Base-by-base conservation (phyloP, 805 yeast genomes). In the Saturnispora galanensis region DNA sequence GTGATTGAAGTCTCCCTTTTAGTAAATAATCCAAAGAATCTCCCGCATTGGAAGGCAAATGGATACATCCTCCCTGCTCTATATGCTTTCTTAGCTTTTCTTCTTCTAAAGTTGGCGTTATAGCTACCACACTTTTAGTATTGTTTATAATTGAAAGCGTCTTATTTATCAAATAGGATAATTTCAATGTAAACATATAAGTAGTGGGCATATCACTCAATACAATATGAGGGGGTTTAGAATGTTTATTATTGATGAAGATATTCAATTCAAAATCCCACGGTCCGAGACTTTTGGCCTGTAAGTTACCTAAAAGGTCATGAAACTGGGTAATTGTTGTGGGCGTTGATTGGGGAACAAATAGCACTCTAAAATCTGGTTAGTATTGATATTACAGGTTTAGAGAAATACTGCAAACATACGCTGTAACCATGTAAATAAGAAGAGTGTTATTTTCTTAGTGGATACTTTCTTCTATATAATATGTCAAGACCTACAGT, bases 251-350 rank as follows among this genome's bases (percentile, higher is more conserved):
- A 52, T 78, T 80, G 31, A 84, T 63, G 58, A 78, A 84, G 32
- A 85, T 74, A 54, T 75, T 79, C 51, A 83, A 70, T 42, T 75
- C 84, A 52, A 83, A 79, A 35, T 66, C 68, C 94, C 94, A 84
- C 38, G 77, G 70, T 1, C 77, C 87, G 28, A 73, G 64, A 2
- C 71, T 55, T 13, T 71, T 67, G 1, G 93, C 89, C 12, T 81
- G 67, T 49, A 78, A 79, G 52, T 81, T 81, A 4, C 82, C 73
- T 12, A 85, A 70, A 45, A 74, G 71, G 58, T 85, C 94, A 56
- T 83, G 88, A 54, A 83, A 75, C 37, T 74, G 72, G 0, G 84
- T 68, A 30, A 84, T 81, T 5, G 83, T 73, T 41, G 74, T 79
- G 2, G 84, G 81, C 3, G 71, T 56, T 5, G 74, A 71, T 50